A percentile compares a stretch with the other conserved stretches of the same genome.
Evolutionary conservation across 495 filamentous ascomycete species (phyloP).

Genomic region (Margaritispora aquatica): DNA sequence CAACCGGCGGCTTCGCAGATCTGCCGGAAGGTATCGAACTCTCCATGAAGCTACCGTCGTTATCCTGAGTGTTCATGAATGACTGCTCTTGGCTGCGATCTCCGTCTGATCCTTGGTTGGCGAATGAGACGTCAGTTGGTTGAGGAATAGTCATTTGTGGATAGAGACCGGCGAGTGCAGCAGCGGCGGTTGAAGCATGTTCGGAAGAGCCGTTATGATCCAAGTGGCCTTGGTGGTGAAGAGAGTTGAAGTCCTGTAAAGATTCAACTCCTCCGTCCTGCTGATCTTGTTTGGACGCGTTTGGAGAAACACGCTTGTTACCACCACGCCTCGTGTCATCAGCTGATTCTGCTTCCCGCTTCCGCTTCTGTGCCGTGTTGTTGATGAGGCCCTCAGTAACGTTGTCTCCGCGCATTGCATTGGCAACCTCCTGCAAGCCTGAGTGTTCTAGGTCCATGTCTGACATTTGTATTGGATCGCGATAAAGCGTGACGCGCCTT

Average conservation of each 20-base stretch:
- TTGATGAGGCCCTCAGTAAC: background rate
- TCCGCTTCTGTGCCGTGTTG: constrained; percentile 20
- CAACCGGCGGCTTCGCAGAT: constrained; percentile 72
- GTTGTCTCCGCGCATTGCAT: constrained; percentile 24
- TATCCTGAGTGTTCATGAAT: constrained; percentile 25
- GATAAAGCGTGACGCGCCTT: constrained; percentile 10
- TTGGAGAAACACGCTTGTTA: constrained; percentile 23
- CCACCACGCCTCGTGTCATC: constrained; percentile 20
- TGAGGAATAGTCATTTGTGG: constrained; percentile 65
- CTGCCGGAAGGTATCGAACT: constrained; percentile 14
- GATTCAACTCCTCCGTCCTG: constrained; percentile 21
- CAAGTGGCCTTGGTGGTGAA: constrained; percentile 38
- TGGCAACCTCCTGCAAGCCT: constrained; percentile 23
- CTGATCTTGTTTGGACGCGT: constrained; percentile 13
- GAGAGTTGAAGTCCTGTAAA: constrained; percentile 38
- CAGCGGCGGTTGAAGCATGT: constrained; percentile 60
- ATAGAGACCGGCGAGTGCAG: constrained; percentile 56
- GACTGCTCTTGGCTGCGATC: constrained; percentile 22
- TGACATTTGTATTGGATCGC: constrained; percentile 15
- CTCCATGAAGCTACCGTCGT: constrained; percentile 24
- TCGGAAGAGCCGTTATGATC: constrained; percentile 39
- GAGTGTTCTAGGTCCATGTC: constrained; percentile 24
- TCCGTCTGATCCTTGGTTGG: constrained; percentile 30
- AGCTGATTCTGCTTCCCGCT: constrained; percentile 25
- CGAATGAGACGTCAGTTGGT: constrained; percentile 64